Evolutionary conservation across 371 early-diverging fungal genomes (phyloP), one percentile per base, ranked within the genome.

Genomic region (Entomophthora muscae): DNA sequence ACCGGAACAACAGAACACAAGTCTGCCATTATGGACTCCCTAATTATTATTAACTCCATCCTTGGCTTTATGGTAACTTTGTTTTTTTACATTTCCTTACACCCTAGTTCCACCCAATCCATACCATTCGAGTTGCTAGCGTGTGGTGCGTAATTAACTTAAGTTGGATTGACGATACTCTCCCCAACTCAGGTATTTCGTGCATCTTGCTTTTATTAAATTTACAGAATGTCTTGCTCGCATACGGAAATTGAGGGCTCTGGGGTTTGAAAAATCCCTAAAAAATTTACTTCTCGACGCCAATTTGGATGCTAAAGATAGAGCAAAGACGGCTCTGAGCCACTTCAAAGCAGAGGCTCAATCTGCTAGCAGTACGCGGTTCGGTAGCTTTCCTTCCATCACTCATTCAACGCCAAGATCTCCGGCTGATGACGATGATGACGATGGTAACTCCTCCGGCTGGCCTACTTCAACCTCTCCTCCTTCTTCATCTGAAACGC

Each of bases 81-180:
- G 56, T 27, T 17, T 67, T 52, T 53, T 57, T 0, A 53, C 59
- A 5, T 64, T 27, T 24, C 12, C 58, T 58, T 32, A 13, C 21
- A 51, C 55, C 42, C 23, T 63, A 83, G 87, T 69, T 67, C 1
- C 86, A 89, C 67, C 72, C 76, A 1, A 71, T 76, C 27, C 68
- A 80, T n/a, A 58, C 72, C 12, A 78, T 92, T 22, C 83, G 88
- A n/a, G 75, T 83, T 0, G 87, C 84, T 1, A 77, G 88, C 23
- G 72, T 80, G 13, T 92, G 90, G 91, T 81, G 81, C 66, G 72
- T 89, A 28, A 86, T 89, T 56, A 92, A 92, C 68, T 75, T 89
- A 69, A 87, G 88, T 2, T 89, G 88, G 85, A 68, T 73, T 0
- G 88, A 89, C 13, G 88, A 88, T 24, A 72, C 72, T 5, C 68